Base-by-base conservation (phyloP, 208 protist genomes). In the Leishmania gerbilli region DNA sequence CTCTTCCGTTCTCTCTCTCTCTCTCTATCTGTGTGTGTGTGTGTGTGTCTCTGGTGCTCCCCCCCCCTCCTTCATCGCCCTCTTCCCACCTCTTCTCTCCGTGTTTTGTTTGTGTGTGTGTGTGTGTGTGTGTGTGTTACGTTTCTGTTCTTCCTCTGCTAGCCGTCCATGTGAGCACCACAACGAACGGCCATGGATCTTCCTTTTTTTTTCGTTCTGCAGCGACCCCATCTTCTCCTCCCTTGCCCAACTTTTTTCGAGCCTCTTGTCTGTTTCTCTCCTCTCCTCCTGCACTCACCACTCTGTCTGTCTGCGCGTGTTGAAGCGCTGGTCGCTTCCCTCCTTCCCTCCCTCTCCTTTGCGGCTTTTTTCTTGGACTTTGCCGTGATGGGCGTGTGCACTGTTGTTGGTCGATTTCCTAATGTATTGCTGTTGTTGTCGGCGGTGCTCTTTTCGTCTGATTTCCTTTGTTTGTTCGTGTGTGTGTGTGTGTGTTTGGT, bases 381-480 rank as follows among this genome's bases (percentile, higher is more conserved):
- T 37, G n/a, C 17, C 11, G 24, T 27, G 27, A 65, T 65, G 13
- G 37, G 49, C 27, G 40, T 31, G 74, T 21, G 17, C 51, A 15
- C 21, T 13, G 51, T 55, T 1, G 5, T 6, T 21, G 51, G 15
- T 2, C 2, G 51, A 1, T 5, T 21, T 21, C 51, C 17, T 55
- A 55, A 55, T 55, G 58, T 34, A 15, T 27, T 13, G 6, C n/a
- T 1, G 58, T 13, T 64, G 58, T 13, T 34, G 27, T 64, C 45
- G 45, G 45, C 9, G 5, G 45, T 64, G 58, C 34, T 64, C 8
- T 64, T 64, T 13, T 31, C 6, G 27, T 4, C 9, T 27, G 9
- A 64, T 55, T 55, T 53, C 49, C 49, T 76, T 71, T 71, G 19
- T 68, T 80, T 55, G 60, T 71, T 80, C 51, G 51, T 60, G 6